phyloP scores from a whole-genome alignment of 495 filamentous ascomycete genomes.

The Neurospora cerealis region DNA sequence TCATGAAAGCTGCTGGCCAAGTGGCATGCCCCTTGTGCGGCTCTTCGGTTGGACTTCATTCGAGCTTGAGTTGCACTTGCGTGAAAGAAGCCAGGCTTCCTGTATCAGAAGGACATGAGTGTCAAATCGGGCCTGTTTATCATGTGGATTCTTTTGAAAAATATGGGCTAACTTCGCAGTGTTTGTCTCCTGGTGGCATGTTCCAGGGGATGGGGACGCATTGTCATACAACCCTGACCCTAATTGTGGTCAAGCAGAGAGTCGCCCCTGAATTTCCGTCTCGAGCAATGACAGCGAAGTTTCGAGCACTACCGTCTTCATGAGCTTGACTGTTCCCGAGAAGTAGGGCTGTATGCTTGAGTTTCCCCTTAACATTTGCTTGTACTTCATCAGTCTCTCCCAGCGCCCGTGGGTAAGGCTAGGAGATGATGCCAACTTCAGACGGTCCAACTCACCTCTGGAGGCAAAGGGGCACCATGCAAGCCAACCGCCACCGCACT shows the following conservation, averaged over 20 bases:
- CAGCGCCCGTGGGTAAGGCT: neutral
- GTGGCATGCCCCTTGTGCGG: neutral
- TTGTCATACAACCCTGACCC: neutral
- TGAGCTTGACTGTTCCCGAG: neutral
- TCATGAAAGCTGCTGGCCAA: neutral
- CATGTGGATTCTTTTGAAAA: neutral
- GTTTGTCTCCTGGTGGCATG: neutral
- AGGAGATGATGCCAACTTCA: neutral
- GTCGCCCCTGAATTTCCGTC: neutral
- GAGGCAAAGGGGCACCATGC: neutral
- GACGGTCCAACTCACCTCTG: neutral
- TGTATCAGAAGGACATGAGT: neutral
- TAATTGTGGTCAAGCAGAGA: neutral
- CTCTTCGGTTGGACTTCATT: neutral
- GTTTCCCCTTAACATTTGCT: neutral
- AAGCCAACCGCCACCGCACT: neutral
- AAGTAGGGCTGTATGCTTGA: neutral
- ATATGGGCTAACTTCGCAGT: neutral
- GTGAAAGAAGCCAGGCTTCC: neutral
- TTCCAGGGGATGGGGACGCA: neutral
- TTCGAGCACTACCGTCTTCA: neutral
- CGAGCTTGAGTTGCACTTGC: neutral
- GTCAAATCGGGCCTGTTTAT: neutral
- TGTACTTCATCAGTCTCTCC: neutral
- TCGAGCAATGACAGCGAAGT: neutral